Evolutionary conservation across 805 yeast species (phyloP).

Genomic region (Yamadazyma akitaensis): DNA sequence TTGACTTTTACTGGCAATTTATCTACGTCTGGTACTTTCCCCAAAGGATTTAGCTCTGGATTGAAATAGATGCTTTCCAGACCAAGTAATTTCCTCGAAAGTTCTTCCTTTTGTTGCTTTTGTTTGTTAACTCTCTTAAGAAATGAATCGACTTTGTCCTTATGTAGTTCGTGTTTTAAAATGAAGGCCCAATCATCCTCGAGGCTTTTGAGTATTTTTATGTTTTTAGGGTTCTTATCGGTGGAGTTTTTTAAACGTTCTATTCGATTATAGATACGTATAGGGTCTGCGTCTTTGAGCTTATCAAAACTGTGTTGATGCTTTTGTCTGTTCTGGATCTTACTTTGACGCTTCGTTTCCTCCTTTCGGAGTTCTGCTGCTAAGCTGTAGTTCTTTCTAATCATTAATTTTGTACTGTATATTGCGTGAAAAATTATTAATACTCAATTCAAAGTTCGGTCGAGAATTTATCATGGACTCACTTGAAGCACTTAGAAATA

Average conservation of each 20-base stretch:
- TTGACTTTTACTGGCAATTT: not conserved
- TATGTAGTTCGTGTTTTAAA: conserved; percentile 30
- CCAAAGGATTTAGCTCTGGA: conserved; percentile 63
- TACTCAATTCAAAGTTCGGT: conserved; percentile 2
- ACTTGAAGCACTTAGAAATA: conserved; percentile 38
- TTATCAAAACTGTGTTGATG: conserved; percentile 23
- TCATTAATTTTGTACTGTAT: conserved; percentile 14
- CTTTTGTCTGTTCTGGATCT: conserved; percentile 37
- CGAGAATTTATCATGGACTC: conserved; percentile 28
- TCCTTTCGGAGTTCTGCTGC: conserved; percentile 36
- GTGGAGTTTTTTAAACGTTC: conserved; percentile 22
- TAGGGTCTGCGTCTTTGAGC: conserved; percentile 32
- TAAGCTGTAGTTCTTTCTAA: conserved; percentile 30
- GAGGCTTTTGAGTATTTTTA: conserved; percentile 22
- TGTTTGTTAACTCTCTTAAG: conserved; percentile 19
- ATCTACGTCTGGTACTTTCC: conserved; percentile 45
- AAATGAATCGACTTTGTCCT: conserved; percentile 24
- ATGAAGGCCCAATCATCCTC: conserved; percentile 41
- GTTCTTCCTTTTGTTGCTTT: conserved; percentile 15
- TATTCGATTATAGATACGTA: conserved; percentile 30
- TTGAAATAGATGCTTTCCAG: conserved; percentile 55
- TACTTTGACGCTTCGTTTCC: conserved; percentile 33
- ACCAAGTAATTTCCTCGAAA: conserved; percentile 37
- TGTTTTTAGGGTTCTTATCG: conserved; percentile 3
- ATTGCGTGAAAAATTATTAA: conserved; percentile 18